These are phyloP conservation scores for Scutellaria minor DNA, from an alignment of 257 asterid genomes.

Conservation along the genomic window DNA sequence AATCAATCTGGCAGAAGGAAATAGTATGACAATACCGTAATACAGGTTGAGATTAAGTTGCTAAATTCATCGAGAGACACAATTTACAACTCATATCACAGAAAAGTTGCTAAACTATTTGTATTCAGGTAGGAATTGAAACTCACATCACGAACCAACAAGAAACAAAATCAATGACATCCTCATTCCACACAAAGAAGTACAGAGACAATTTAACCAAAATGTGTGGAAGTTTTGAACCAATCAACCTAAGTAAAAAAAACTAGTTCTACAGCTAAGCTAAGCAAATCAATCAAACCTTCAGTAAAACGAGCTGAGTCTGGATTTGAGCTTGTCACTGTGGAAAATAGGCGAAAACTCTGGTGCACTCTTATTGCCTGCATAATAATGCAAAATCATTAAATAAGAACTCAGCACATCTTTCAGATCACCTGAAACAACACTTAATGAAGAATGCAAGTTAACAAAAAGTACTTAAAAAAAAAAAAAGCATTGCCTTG, in stretches of 20 bases:
- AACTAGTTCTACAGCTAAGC: not conserved
- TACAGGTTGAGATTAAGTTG: not conserved
- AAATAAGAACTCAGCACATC: constrained; percentile 1
- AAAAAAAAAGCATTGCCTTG: too few species aligned
- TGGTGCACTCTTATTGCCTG: constrained; percentile 83
- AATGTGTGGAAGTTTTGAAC: not conserved
- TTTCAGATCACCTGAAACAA: not conserved
- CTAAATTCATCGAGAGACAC: not conserved
- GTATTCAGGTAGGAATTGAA: not conserved
- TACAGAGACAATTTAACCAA: not conserved
- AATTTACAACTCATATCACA: constrained; percentile 5
- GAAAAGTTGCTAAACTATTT: not conserved
- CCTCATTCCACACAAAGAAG: not conserved
- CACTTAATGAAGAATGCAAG: too few species aligned
- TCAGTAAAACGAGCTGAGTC: constrained; percentile 58
- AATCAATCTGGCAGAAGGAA: constrained; percentile 16
- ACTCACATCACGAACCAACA: constrained; percentile 6
- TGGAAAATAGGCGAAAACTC: constrained; percentile 81
- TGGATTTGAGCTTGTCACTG: constrained; percentile 74
- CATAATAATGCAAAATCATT: constrained; percentile 27
- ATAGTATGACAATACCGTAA: not conserved
- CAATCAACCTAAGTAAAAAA: not conserved
- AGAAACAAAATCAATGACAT: constrained; percentile 2
- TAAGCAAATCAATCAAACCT: constrained; percentile 53
- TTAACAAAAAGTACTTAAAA: too few species aligned